These are phyloP conservation scores for Globisporangium recalcitrans DNA, from an alignment of 352 stramenopile genomes.

Conservation along the genomic window DNA sequence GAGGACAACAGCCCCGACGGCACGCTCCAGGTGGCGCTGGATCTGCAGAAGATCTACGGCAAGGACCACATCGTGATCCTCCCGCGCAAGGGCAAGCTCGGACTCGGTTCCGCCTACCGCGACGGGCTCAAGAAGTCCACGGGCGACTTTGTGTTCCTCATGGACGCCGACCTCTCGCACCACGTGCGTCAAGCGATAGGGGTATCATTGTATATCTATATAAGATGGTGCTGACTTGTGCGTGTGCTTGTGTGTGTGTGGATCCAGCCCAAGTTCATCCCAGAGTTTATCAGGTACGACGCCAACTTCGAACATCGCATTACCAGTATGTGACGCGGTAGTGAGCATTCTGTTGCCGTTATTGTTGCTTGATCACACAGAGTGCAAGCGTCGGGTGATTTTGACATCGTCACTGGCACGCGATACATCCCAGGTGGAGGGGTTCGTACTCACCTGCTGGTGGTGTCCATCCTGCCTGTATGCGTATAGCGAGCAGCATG, in stretches of 20 bases:
- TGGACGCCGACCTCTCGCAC: conserved; percentile 98
- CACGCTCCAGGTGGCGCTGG: conserved; percentile 91
- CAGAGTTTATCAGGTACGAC: conserved; percentile 81
- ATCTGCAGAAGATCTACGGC: conserved; percentile 89
- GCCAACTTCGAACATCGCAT: too few species aligned
- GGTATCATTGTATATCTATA: background rate
- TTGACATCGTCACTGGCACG: conserved; percentile 96
- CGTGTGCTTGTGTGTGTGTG: background rate
- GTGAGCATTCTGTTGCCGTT: background rate
- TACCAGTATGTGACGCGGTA: background rate
- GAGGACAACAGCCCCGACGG: conserved; percentile 97
- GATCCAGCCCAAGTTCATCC: conserved; percentile 97
- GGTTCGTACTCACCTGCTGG: conserved; percentile 41
- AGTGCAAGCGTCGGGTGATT: conserved; percentile 65
- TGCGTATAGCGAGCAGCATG: background rate
- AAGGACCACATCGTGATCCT: conserved; percentile 92
- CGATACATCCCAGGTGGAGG: conserved; percentile 92
- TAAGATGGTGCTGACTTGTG: background rate
- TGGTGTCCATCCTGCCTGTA: background rate
- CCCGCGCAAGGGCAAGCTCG: conserved; percentile 93
- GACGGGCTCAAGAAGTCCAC: conserved; percentile 92
- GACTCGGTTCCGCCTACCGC: conserved; percentile 95
- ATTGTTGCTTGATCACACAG: conserved; percentile 22
- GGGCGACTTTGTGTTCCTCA: conserved; percentile 95
- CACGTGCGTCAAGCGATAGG: conserved; percentile 55